Percentiles rank a stretch among this genome's conserved stretches.
phyloP scores from a whole-genome alignment of 257 asterid genomes.

The Nicotiana noctiflora region DNA sequence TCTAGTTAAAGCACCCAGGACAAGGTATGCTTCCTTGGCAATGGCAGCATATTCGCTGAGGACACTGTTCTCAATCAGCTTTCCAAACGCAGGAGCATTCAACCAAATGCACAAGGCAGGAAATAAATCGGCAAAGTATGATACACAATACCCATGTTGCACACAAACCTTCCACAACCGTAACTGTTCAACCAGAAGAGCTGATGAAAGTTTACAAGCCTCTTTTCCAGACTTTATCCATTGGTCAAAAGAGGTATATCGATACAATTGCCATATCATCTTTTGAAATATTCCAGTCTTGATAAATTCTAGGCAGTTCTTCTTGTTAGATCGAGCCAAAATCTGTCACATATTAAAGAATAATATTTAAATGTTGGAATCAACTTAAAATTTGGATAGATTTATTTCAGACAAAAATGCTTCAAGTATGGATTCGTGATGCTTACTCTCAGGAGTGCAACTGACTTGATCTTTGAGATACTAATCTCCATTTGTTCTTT shows the following conservation, averaged over 20 bases:
- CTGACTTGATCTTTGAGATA: constrained; percentile 67
- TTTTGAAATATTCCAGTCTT: constrained; percentile 54
- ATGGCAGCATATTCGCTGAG: constrained; percentile 62
- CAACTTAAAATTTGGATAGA: background rate
- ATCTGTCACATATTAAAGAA: constrained; percentile 46
- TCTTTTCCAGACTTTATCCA: constrained; percentile 71
- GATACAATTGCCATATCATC: constrained; percentile 80
- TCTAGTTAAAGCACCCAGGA: constrained; percentile 58
- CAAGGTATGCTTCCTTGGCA: constrained; percentile 69
- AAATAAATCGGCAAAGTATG: constrained; percentile 58
- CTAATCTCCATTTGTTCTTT: constrained; percentile 44
- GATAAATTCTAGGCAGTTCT: constrained; percentile 49
- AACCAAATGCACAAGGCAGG: constrained; percentile 72
- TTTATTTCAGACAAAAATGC: constrained; percentile 1
- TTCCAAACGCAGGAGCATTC: constrained; percentile 52
- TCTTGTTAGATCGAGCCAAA: constrained; percentile 57
- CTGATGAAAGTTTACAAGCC: constrained; percentile 64
- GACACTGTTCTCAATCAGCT: constrained; percentile 40
- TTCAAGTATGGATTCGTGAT: background rate
- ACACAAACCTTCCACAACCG: constrained; percentile 79
- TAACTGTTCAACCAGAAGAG: constrained; percentile 77
- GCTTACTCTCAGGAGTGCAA: constrained; percentile 68
- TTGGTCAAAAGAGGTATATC: constrained; percentile 52
- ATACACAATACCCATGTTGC: constrained; percentile 52
- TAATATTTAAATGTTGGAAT: background rate